Base-by-base conservation (phyloP, 495 filamentous ascomycete species). In the Hypoxylon rickii region DNA sequence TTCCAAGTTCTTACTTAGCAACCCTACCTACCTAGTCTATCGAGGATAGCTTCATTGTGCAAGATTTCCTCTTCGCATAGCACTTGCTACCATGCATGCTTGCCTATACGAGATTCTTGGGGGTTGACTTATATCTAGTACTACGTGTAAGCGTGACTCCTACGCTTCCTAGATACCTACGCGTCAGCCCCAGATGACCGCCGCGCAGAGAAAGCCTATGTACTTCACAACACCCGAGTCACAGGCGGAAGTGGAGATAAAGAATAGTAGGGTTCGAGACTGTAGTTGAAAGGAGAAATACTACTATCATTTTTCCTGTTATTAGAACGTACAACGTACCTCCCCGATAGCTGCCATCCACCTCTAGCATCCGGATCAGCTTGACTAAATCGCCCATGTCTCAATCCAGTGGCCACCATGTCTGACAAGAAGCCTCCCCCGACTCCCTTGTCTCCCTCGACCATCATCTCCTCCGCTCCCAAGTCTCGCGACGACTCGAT, bases 401-500 rank as follows among this genome's bases (percentile, higher is more conserved):
- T 56, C 50, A 54, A 42, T 36, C 29, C 18, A 32, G 36, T 44
- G 21, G 29, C 17, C 42, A 42, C 22, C 39, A 69, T 69, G 66
- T 69, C 66, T 49, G 66, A 51, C 40, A 64, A 66, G 45, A 68
- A 66, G 12, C 66, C 63, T 37, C 39, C 59, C 13, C 58, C 56
- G 3, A 55, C 60, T 16, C 55, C 67, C 45, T 51, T 67, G 37
- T 62, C 69, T 44, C 44, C 63, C 11, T 53, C 65, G 44, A 56
- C 37, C 7, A 31, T 54, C 12, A 20, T 51, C 19, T 58, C 62
- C 41, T 60, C 61, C 42, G 61, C 72, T 42, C 55, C 67, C 38
- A 77, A 75, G 34, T 76, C 81, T 10, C 81, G 86, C 19, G 75
- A 85, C 40, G 85, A 80, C 13, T 93, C 90, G 3, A 64, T 87